These are phyloP conservation scores for Curvularia hawaiiensis DNA, from an alignment of 2,329 filamentous ascomycete species.

Conservation along the genomic window DNA sequence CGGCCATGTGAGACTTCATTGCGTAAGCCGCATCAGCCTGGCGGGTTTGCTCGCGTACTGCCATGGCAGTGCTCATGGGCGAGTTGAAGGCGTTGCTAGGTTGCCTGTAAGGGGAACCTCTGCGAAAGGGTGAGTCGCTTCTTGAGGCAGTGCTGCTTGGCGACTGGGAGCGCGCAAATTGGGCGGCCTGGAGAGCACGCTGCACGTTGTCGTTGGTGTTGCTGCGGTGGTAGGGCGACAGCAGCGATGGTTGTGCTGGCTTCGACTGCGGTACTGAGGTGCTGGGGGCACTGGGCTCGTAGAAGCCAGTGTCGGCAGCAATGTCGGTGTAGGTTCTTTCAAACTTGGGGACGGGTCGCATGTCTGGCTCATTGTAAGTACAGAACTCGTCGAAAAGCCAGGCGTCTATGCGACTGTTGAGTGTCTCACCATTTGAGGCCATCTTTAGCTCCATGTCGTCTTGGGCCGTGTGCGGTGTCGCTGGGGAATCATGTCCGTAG, in stretches of 20 bases:
- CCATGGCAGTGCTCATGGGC: constrained; percentile 58
- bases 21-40: constrained; percentile 61
- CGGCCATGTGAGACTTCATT: constrained; percentile 47
- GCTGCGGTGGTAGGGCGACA: constrained; percentile 55
- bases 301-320: constrained; percentile 78
- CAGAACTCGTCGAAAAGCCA: constrained; percentile 69
- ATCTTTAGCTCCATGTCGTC: constrained; percentile 60
- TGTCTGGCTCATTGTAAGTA: constrained; percentile 66
- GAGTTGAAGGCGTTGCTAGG: constrained; percentile 51
- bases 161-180: constrained; percentile 68
- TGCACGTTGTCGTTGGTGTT: constrained; percentile 62
- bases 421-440: constrained; percentile 61
- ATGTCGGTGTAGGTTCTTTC: constrained; percentile 86
- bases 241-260: constrained; percentile 56
- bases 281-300: constrained; percentile 70
- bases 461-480: constrained; percentile 63
- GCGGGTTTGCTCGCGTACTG: constrained; percentile 66
- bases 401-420: constrained; percentile 39
- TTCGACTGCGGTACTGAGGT: constrained; percentile 48
- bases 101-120: constrained; percentile 61
- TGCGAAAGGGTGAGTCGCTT: constrained; percentile 81
- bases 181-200: constrained; percentile 78
- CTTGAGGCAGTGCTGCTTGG: constrained; percentile 60
- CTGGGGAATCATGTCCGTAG: constrained; percentile 64
- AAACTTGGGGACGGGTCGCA: constrained; percentile 68